A percentile compares a stretch with the other conserved stretches of the same genome.
These are phyloP conservation scores for Paracamarosporium sp. DNA, from an alignment of 2,329 filamentous ascomycete species.

Conservation along the genomic window DNA sequence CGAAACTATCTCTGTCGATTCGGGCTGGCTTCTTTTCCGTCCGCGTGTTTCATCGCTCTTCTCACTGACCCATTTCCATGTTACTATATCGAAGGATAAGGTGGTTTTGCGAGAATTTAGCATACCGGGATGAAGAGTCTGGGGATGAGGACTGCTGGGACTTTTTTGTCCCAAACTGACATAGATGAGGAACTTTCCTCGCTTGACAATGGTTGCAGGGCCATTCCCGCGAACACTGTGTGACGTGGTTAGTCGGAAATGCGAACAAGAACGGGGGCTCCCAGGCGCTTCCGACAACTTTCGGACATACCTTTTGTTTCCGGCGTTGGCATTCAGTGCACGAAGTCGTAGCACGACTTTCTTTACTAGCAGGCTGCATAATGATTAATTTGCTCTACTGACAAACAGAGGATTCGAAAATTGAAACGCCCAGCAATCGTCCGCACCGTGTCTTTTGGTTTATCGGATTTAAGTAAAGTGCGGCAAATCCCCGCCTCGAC, in stretches of 20 bases:
- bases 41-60: slow-evolving; percentile 20
- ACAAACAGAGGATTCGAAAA: neutral
- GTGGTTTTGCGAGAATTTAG: neutral
- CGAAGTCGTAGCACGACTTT: slow-evolving; percentile 35
- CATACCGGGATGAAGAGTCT: slow-evolving; percentile 27
- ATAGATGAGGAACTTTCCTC: slow-evolving; percentile 57
- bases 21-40: slow-evolving; percentile 27
- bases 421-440: neutral
- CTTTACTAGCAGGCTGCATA: slow-evolving; percentile 31
- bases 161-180: slow-evolving; percentile 52
- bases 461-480: slow-evolving; percentile 6
- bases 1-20: slow-evolving; percentile 12
- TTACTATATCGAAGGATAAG: slow-evolving; percentile 7
- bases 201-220: slow-evolving; percentile 59
- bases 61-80: slow-evolving; percentile 19
- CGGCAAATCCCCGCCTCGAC: neutral
- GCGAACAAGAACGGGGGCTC: neutral
- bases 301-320: slow-evolving; percentile 55
- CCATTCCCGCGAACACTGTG: slow-evolving; percentile 58
- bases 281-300: slow-evolving; percentile 11
- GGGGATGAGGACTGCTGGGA: slow-evolving; percentile 24
- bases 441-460: neutral
- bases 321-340: slow-evolving; percentile 59
- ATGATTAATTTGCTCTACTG: neutral
- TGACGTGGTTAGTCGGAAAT: slow-evolving; percentile 20